Base-by-base conservation (phyloP, 257 asterid species). In the Solanum megistacrolobum region DNA sequence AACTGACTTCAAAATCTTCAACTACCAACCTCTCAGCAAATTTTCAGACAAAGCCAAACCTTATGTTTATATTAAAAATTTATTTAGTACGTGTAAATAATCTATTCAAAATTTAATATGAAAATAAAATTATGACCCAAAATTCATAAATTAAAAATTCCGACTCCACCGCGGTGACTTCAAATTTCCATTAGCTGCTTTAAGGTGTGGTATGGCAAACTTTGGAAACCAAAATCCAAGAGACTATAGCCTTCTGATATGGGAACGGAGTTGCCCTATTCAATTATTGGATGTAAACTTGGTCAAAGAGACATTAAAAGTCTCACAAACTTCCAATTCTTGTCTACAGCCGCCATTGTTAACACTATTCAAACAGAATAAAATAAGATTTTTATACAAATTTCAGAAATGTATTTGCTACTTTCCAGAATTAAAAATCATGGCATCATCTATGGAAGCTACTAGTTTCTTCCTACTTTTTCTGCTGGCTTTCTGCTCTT, bases 161-260 rank as follows among this genome's bases (percentile, higher is more conserved):
- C 0, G 1, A 2, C 73, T 25, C 9, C 1, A 2, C 32, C 14
- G 0, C 16, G 0, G 7, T 7, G 25, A 32, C 79, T 72, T 18
- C 41, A 32, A 72, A 4, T 18, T 4, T 32, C 36, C 38, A 32
- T 73, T 12, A 34, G 81, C 46, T 34, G 46, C 46, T 73, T 73
- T 35, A 35, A 73, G 82, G 38, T 34, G 48, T 73, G 79, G 81
- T 14, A 72, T 72, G 81, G 4, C 46, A 73, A 73, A 34, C 46
- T 34, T 34, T 34, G 46, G 27, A 72, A 73, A 39, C 4, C 14
- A 73, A 73, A 73, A 20, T 73, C 25, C 46, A 34, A 20, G 43
- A 34, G 43, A 18, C 29, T 73, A 73, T 58, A 48, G 41, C 31
- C 43, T 55, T 46, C n/a, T 52, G 62, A 52, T 18, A 18, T 52